Base-by-base conservation (phyloP, 768 basidiomycete genomes). In the Gautieria morchelliformis region DNA sequence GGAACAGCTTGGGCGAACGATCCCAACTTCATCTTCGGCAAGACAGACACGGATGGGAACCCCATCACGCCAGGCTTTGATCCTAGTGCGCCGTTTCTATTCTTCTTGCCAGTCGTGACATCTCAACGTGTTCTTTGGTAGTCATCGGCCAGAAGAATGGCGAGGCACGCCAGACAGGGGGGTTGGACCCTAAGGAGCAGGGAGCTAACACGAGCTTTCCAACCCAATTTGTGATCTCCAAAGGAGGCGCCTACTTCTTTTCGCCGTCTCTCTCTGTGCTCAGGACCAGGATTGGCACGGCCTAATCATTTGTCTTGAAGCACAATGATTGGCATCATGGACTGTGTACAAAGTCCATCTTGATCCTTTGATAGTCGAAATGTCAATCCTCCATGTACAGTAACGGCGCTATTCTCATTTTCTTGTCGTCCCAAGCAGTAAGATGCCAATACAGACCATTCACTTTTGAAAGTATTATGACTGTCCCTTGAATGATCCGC, bases 211-310 rank as follows among this genome's bases (percentile, higher is more conserved):
- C 5, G 27, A 5, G 3, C 3, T 40, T 69, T 22, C 62, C 63
- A 1, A 52, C 51, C 7, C 53, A 68, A 27, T 78, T 75, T 58
- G 69, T 80, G 48, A 63, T 74, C 35, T 69, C 78, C 42, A 71
- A 74, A 22, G 76, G 79, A 39, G 78, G 79, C 53, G 79, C 77
- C 60, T 79, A 79, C 62, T 80, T 79, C 27, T 27, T 27, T 27
- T 27, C 27, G 27, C 27, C 27, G 65, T 80, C 77, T n/a, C 65
- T 79, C 56, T 72, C 72, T 35, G 74, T 71, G 4, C 67, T 81
- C 64, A 73, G 70, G 66, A 68, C 22, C 45, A 52, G 30, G 47
- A 30, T 57, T 37, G 39, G 45, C 35, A 37, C 35, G 27, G 2
- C 27, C 27, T 27, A 27, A 27, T 5, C 27, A 27, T 27, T 27